Base-by-base conservation (phyloP, 2,329 filamentous ascomycete genomes). In the Aschersonia sp. region DNA sequence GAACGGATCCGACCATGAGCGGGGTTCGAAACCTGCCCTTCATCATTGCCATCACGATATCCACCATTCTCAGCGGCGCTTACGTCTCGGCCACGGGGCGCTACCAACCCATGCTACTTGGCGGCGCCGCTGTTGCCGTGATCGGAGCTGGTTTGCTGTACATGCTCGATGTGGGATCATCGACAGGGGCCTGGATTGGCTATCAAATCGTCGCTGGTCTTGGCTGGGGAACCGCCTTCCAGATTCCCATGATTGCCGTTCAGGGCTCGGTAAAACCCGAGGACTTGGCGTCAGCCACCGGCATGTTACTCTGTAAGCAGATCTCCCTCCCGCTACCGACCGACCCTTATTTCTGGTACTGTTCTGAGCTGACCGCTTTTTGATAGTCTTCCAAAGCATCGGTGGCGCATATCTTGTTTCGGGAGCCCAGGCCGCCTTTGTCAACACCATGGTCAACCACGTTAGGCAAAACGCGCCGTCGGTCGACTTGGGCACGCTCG, bases 171-270 rank as follows among this genome's bases (percentile, higher is more conserved):
- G 53, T 65, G 7, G 51, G 62, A 45, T 66, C 68, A 4, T 52
- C 61, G 4, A 62, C 63, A 1, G 68, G 59, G 10, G 61, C 63
- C 41, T 76, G 72, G 72, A 71, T 76, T 42, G 73, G 72, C 5
- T 77, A 72, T 54, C 72, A 77, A 58, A 63, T 76, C 11, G 49
- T 77, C 2, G 64, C 63, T 31, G 73, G 74, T n/a, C 57, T 67
- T 5, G 73, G 70, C 4, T 67, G 63, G 50, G 73, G 73, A 10
- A 50, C 58, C 6, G 65, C 60, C 3, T 65, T 70, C 48, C 70
- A 76, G 55, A 64, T 75, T 6, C 72, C 72, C 40, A 71, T 75
- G 58, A 71, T 74, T 50, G 68, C 67, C 30, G 66, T 70, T 5
- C 71, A 74, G 53, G 65, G 62, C 4, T 61, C 63, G 9, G 60